Base-by-base conservation (phyloP, 2,329 filamentous ascomycete genomes). In the Camptophora hylomeconis region DNA sequence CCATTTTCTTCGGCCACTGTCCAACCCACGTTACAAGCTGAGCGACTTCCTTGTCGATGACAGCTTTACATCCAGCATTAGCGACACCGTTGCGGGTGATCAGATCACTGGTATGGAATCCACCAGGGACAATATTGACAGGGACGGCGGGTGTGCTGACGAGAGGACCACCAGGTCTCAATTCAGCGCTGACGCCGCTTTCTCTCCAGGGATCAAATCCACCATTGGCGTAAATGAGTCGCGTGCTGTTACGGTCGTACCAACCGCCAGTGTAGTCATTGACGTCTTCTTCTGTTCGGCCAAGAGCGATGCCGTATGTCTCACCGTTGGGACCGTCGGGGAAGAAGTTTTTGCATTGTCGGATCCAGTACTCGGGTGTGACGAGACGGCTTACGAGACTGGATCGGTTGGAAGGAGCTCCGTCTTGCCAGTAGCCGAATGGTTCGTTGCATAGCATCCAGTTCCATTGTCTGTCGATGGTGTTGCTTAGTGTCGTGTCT, bases 401-500 rank as follows among this genome's bases (percentile, higher is more conserved):
- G 1, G 75, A 64, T 30, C 73, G 65, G 33, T 69, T 57, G 1
- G 57, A 44, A 0, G 81, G 81, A 0, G 75, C 72, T 26, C 82
- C 81, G 1, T 78, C 82, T 40, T 76, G 69, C 28, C 86, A 70
- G 53, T 72, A 89, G 7, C 81, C 82, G 80, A 80, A 89, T 64
- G 71, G 69, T 46, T 65, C 53, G 0, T 57, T 61, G 47, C 64
- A 67, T 32, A 65, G 64, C 44, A 72, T 71, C 42, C 72, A 76
- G 11, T 55, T 50, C 72, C 72, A 76, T 31, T 37, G 41, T 15
- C 44, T 20, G 15, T 54, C 48, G 15, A 61, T 52, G 56, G 60
- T 67, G 11, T 41, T 44, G 32, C 60, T 51, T 2, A 38, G 41
- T 15, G 63, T 46, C 36, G 56, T 54, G 33, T 63, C 56, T 41